A percentile compares a stretch with the other conserved stretches of the same genome.
phyloP scores from a whole-genome alignment of 306 rosid species.

The Corylus avellana region DNA sequence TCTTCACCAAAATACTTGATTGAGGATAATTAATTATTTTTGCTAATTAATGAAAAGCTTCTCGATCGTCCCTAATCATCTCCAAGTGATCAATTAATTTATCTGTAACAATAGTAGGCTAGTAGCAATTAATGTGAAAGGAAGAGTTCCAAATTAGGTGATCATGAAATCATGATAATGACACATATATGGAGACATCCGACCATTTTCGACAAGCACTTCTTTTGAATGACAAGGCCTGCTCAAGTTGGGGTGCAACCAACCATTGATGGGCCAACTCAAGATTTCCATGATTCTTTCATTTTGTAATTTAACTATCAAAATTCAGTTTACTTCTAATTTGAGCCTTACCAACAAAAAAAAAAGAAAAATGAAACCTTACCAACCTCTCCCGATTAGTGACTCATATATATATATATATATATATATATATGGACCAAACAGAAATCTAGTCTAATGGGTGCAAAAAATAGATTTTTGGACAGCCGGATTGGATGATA shows the following conservation, averaged over 20 bases:
- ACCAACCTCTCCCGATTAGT: not conserved
- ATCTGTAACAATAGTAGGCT: not conserved
- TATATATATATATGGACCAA: too few species aligned
- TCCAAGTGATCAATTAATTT: not conserved
- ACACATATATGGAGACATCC: not conserved
- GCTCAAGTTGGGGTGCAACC: not conserved
- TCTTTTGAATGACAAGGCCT: slow-evolving; percentile 1
- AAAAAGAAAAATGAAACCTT: not conserved
- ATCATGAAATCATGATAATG: not conserved
- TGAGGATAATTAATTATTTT: not conserved
- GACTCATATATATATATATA: not conserved
- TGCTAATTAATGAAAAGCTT: not conserved
- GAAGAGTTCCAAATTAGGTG: not conserved
- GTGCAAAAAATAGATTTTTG: too few species aligned
- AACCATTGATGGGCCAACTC: not conserved
- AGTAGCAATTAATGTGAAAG: not conserved
- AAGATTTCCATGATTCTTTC: not conserved
- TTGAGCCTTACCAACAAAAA: not conserved
- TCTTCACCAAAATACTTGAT: not conserved
- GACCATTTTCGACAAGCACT: not conserved
- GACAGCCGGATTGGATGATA: too few species aligned
- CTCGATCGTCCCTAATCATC: not conserved
- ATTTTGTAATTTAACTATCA: not conserved
- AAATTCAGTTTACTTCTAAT: not conserved
- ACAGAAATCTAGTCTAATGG: too few species aligned